Evolutionary conservation across 2,329 filamentous ascomycete species (phyloP).

Genomic region (Thyridium curvatum): DNA sequence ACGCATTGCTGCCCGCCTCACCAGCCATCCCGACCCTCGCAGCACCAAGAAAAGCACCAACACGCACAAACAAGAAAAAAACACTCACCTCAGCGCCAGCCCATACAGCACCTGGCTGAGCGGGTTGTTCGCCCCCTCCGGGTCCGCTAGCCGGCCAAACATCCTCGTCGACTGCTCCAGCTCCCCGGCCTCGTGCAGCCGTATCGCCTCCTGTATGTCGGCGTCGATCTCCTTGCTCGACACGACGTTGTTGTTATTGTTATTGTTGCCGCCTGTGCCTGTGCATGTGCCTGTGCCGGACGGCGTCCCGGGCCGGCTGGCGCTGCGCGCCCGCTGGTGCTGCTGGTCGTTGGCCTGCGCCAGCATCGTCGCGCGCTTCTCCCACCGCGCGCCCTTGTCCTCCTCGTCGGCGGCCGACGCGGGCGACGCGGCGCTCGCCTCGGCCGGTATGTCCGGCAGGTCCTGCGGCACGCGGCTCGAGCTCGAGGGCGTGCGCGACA

Average conservation of each 20-base stretch:
- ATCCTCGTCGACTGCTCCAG: constrained; percentile 74
- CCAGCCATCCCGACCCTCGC: not conserved
- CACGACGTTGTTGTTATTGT: constrained; percentile 22
- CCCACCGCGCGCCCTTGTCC: constrained; percentile 61
- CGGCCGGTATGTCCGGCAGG: constrained; percentile 64
- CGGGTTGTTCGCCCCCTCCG: constrained; percentile 80
- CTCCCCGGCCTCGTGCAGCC: constrained; percentile 80
- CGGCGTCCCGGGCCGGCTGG: constrained; percentile 32
- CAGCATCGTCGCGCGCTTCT: constrained; percentile 85
- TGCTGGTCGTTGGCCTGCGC: constrained; percentile 55
- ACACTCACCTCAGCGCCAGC: constrained; percentile 71
- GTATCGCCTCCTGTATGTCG: constrained; percentile 92
- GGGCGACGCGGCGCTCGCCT: constrained; percentile 36
- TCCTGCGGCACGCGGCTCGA: constrained; percentile 73
- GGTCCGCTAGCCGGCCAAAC: constrained; percentile 79
- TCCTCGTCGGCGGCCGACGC: constrained; percentile 31
- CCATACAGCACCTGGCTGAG: constrained; percentile 95
- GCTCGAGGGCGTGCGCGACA: constrained; percentile 50
- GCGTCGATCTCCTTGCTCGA: constrained; percentile 51
- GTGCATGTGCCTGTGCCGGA: constrained; percentile 18
- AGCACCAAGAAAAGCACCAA: constrained; percentile 6
- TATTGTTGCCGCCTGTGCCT: constrained; percentile 12
- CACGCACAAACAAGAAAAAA: constrained; percentile 4
- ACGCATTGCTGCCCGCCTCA: no score
- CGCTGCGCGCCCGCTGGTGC: constrained; percentile 24